Conservation (phyloP, 176 grass and related monocot genomes). For the Aegilops umbellulata region DNA sequence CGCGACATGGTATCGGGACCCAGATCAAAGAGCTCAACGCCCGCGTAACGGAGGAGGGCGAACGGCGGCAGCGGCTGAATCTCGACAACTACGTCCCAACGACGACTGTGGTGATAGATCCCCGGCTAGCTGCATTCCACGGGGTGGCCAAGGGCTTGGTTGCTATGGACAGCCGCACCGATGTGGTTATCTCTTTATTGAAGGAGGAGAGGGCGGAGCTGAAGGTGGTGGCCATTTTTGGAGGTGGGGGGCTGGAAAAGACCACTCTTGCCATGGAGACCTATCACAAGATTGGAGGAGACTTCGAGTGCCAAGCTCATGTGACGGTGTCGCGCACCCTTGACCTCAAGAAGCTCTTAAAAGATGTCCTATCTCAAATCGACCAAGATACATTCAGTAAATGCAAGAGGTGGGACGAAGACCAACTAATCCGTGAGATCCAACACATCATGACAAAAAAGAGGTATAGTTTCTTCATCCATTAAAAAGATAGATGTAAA, state of each 20-base stretch:
- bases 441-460: not conserved
- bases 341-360: not conserved
- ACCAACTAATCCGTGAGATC: not conserved
- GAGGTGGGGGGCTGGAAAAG: conserved; percentile 22
- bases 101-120: not conserved
- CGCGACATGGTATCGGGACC: not conserved
- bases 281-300: conserved; percentile 7
- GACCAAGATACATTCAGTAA: not conserved
- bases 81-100: not conserved
- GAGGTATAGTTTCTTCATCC: not conserved
- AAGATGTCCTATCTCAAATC: conserved; percentile 16
- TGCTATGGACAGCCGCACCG: not conserved
- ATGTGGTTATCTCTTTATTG: not conserved
- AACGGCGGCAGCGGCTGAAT: not conserved
- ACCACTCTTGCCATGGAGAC: not conserved
- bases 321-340: not conserved
- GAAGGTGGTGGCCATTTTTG: conserved; percentile 16
- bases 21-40: not conserved
- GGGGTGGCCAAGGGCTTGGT: not conserved
- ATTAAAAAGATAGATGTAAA: too few species aligned
- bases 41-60: not conserved
- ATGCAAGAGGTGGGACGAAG: not conserved
- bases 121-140: not conserved
- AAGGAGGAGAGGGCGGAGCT: not conserved
- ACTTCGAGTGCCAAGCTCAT: not conserved